These are phyloP conservation scores for Pseudonectria buxi DNA, from an alignment of 2,329 filamentous ascomycete genomes.

Conservation along the genomic window DNA sequence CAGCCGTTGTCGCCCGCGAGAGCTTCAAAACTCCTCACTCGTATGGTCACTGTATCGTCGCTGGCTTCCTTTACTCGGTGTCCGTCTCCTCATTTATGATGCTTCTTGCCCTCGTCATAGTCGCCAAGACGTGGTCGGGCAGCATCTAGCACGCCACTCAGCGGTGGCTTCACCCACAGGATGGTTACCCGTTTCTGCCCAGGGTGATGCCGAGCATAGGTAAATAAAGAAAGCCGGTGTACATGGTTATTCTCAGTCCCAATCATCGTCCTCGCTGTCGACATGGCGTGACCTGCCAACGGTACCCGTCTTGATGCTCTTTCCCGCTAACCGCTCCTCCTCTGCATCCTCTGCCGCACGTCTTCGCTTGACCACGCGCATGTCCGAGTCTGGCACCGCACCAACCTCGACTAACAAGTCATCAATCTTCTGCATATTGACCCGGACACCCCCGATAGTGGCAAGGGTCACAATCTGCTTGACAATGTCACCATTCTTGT, in stretches of 20 bases:
- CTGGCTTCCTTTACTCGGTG: too few relatives aligned
- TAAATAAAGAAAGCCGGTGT: too few relatives aligned
- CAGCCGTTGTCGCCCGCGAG: too few relatives aligned
- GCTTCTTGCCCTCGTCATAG: too few relatives aligned
- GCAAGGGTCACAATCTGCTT: slow-evolving; percentile 86
- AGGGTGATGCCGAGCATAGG: too few relatives aligned
- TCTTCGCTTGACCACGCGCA: slow-evolving; percentile 62
- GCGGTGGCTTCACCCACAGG: too few relatives aligned
- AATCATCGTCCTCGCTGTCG: slow-evolving; percentile 51
- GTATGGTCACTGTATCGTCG: too few relatives aligned
- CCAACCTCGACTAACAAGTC: slow-evolving; percentile 74
- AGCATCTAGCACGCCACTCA: too few relatives aligned
- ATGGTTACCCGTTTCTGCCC: too few relatives aligned
- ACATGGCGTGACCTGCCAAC: slow-evolving; percentile 35
- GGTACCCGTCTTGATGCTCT: slow-evolving; percentile 46
- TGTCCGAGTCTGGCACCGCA: slow-evolving; percentile 70
- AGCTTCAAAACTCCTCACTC: too few relatives aligned
- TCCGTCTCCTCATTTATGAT: too few relatives aligned
- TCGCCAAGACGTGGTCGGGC: too few relatives aligned
- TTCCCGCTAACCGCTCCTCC: slow-evolving; percentile 46
- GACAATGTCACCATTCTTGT: slow-evolving; percentile 86
- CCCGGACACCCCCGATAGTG: slow-evolving; percentile 67
- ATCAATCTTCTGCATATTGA: slow-evolving; percentile 69
- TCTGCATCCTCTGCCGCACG: slow-evolving; percentile 54
- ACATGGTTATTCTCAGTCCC: slow-evolving; percentile 41